These are phyloP conservation scores for Amanita polypyramis DNA, from an alignment of 768 basidiomycete genomes.

Conservation along the genomic window DNA sequence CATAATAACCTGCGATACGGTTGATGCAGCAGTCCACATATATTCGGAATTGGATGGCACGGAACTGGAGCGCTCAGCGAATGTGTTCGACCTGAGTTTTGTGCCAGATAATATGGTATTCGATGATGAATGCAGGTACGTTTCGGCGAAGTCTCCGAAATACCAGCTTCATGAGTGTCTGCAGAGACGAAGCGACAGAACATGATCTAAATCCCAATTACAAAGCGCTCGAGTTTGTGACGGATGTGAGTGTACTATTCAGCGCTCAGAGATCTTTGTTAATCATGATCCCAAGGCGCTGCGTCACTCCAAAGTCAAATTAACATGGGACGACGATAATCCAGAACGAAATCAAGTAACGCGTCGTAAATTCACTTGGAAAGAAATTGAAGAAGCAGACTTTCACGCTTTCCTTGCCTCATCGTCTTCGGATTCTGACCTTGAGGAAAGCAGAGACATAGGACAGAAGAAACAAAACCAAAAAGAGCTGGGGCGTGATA, in stretches of 20 bases:
- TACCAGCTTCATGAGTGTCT: background rate
- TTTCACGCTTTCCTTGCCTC: constrained; percentile 75
- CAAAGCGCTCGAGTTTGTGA: constrained; percentile 81
- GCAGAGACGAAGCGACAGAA: constrained; percentile 80
- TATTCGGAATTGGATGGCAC: constrained; percentile 86
- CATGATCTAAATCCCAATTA: constrained; percentile 42
- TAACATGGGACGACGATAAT: constrained; percentile 98
- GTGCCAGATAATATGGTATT: constrained; percentile 87
- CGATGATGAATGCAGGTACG: constrained; percentile 61
- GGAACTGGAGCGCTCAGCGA: constrained; percentile 93
- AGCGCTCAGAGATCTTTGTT: background rate
- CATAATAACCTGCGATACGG: constrained; percentile 78
- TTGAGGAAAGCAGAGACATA: constrained; percentile 27
- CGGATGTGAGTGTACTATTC: constrained; percentile 56
- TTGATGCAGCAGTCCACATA: constrained; percentile 67
- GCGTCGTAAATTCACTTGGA: constrained; percentile 63
- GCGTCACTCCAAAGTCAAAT: constrained; percentile 93
- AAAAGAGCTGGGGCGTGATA: constrained; percentile 46
- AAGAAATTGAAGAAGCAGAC: constrained; percentile 88
- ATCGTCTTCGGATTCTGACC: constrained; percentile 47
- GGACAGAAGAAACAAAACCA: constrained; percentile 19
- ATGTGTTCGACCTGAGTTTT: constrained; percentile 91
- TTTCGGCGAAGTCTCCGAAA: background rate
- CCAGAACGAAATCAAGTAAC: constrained; percentile 76
- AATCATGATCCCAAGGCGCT: constrained; percentile 53